Percentiles rank a stretch among this genome's conserved stretches.
phyloP scores from a whole-genome alignment of 345 rosid species.

The Linum tenue region DNA sequence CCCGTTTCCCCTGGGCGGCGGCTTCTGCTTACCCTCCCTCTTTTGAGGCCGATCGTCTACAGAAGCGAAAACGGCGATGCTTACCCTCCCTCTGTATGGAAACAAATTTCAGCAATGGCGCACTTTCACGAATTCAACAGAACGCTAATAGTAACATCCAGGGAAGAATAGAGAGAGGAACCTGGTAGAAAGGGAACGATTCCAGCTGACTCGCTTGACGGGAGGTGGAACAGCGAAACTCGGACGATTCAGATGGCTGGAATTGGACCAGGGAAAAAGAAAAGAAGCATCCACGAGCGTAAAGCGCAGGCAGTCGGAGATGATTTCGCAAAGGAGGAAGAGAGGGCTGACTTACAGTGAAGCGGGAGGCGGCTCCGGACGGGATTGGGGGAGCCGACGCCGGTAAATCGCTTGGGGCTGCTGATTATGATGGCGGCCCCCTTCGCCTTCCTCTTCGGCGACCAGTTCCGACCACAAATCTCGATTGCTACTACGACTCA shows the following conservation, averaged over 20 bases:
- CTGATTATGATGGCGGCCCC: background rate
- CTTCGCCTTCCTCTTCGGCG: background rate
- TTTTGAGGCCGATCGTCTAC: conserved; percentile 35
- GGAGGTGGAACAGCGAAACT: conserved; percentile 32
- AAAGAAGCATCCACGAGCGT: conserved; percentile 1
- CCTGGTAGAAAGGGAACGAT: conserved; percentile 91
- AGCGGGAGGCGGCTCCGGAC: conserved; percentile 22
- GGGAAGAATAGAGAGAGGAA: conserved; percentile 2
- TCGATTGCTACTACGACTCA: background rate
- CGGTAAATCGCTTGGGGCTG: conserved; percentile 36
- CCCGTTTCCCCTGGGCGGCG: background rate
- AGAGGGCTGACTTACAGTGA: background rate
- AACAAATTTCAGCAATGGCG: background rate
- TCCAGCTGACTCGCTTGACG: conserved; percentile 71
- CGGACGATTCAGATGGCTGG: conserved; percentile 27
- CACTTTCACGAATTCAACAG: background rate
- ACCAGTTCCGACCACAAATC: background rate
- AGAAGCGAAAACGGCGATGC: conserved; percentile 63
- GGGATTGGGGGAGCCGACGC: conserved; percentile 36
- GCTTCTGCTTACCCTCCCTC: conserved; percentile 17
- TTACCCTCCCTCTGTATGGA: conserved; percentile 63
- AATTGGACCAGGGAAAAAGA: conserved; percentile 1
- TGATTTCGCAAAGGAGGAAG: background rate
- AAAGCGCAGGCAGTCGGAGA: background rate
- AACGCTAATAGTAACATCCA: background rate